Conservation (phyloP, 2,329 filamentous ascomycete genomes). For the Botryosphaeria dothidea region DNA sequence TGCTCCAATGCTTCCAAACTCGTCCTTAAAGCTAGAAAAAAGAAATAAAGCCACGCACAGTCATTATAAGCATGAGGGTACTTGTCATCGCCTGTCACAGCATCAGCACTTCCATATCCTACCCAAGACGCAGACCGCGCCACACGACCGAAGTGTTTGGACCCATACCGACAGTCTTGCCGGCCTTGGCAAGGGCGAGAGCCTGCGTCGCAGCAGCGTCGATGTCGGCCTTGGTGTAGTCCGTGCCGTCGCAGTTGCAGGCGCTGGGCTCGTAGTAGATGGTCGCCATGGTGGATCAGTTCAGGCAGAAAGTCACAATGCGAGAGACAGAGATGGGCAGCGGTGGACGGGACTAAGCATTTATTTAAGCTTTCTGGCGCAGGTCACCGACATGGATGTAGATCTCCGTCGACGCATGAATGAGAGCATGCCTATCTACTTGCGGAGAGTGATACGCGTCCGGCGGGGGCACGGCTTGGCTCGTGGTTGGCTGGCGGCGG, state of each 20-base stretch:
- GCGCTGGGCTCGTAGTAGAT: conserved; percentile 21
- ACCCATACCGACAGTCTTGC: conserved; percentile 20
- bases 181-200: conserved; percentile 27
- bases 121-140: not conserved
- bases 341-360: not conserved
- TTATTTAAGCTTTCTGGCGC: not conserved
- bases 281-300: not conserved
- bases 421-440: not conserved
- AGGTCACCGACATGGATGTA: not conserved
- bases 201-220: conserved; percentile 28
- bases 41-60: conserved; percentile 12
- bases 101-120: not conserved
- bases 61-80: conserved; percentile 38
- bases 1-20: too few species aligned
- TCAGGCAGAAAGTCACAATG: not conserved
- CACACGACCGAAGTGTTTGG: not conserved
- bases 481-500: not conserved
- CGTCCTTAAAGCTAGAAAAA: too few species aligned
- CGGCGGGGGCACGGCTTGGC: not conserved
- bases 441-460: not conserved
- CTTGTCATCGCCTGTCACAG: conserved; percentile 25
- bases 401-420: not conserved
- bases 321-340: not conserved
- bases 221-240: conserved; percentile 27
- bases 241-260: conserved; percentile 22